A percentile compares a stretch with the other conserved stretches of the same genome.
These are phyloP conservation scores for Trametes pubescens DNA, from an alignment of 1,284 basidiomycete genomes.

Conservation along the genomic window DNA sequence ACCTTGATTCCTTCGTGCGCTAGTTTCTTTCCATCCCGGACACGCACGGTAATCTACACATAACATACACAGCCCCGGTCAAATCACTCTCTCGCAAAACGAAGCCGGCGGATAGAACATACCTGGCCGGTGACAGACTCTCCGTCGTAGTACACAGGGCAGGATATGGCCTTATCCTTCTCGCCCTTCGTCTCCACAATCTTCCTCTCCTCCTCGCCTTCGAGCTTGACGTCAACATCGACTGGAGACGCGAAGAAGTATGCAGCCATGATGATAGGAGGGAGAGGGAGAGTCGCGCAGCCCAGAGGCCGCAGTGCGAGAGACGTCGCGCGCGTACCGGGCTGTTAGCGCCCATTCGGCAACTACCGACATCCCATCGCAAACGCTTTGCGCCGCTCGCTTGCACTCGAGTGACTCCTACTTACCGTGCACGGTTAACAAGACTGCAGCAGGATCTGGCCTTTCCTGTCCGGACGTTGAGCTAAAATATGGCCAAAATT, in stretches of 20 bases:
- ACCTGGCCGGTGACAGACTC: slow-evolving; percentile 91
- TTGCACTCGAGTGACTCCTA: too few species aligned
- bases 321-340: slow-evolving; percentile 13
- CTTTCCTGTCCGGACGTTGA: too few species aligned
- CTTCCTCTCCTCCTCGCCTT: slow-evolving; percentile 88
- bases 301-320: background rate
- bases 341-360: slow-evolving; percentile 1
- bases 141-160: slow-evolving; percentile 96
- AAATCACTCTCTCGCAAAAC: too few species aligned
- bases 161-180: slow-evolving; percentile 83
- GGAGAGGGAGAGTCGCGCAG: slow-evolving; percentile 14
- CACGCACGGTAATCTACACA: slow-evolving; percentile 81
- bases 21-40: slow-evolving; percentile 95
- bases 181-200: slow-evolving; percentile 79
- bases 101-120: slow-evolving; percentile 40
- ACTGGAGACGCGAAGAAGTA: slow-evolving; percentile 94
- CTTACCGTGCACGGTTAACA: too few species aligned
- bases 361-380: background rate
- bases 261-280: slow-evolving; percentile 68
- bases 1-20: slow-evolving; percentile 98
- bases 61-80: background rate
- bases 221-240: slow-evolving; percentile 90
- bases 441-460: too few species aligned
- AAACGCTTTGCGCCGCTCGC: too few species aligned
- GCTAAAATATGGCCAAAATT: too few species aligned